phyloP scores from a whole-genome alignment of 2,329 filamentous ascomycete genomes.

The Phialocephala sp. region DNA sequence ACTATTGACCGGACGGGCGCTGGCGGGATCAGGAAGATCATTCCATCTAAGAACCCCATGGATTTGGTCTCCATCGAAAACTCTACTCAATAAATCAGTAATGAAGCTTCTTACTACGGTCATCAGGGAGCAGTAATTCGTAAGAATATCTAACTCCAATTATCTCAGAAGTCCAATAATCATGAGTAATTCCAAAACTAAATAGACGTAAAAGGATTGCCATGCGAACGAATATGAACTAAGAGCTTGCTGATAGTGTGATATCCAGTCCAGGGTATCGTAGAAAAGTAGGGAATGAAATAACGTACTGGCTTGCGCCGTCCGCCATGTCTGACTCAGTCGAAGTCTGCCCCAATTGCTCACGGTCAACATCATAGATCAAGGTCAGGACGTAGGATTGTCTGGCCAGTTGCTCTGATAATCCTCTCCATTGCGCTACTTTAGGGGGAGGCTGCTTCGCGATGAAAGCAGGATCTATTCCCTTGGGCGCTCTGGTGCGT shows the following conservation, averaged over 20 bases:
- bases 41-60: slow-evolving; percentile 61
- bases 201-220: no score
- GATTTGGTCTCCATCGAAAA: slow-evolving; percentile 48
- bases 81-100: slow-evolving; percentile 22
- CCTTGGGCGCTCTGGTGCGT: slow-evolving; percentile 43
- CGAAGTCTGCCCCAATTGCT: slow-evolving; percentile 51
- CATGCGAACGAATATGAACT: no score
- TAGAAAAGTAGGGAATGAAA: neutral
- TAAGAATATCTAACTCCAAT: no score
- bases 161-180: no score
- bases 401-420: slow-evolving; percentile 59
- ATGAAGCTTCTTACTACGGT: neutral
- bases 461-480: slow-evolving; percentile 33
- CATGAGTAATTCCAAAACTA: no score
- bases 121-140: neutral
- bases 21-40: slow-evolving; percentile 62
- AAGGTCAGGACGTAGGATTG: slow-evolving; percentile 63
- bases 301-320: neutral
- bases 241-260: no score
- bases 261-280: no score
- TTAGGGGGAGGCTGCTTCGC: slow-evolving; percentile 31
- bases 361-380: slow-evolving; percentile 58
- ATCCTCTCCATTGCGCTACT: slow-evolving; percentile 52
- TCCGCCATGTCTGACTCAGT: slow-evolving; percentile 8
- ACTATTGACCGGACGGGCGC: slow-evolving; percentile 38